These are phyloP conservation scores for Cyberlindnera bimundalis DNA, from an alignment of 805 yeast species.

Conservation along the genomic window DNA sequence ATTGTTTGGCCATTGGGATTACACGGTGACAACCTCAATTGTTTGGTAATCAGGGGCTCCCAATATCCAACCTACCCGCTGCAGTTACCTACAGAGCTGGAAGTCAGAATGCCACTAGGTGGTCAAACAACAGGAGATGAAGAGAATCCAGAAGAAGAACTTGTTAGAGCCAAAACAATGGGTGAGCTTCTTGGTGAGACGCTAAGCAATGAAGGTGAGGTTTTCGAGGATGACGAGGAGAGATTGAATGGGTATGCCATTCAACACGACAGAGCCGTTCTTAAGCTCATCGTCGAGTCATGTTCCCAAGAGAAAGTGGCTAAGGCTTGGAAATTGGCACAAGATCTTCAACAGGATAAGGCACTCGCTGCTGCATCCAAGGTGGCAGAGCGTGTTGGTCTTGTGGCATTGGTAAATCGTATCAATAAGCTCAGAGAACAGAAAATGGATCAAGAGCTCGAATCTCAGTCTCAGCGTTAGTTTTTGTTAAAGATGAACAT, in stretches of 20 bases:
- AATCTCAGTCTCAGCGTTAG: constrained; percentile 1
- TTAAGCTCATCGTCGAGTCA: constrained; percentile 69
- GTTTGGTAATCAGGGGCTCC: constrained; percentile 70
- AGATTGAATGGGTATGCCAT: constrained; percentile 50
- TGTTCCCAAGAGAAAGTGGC: constrained; percentile 63
- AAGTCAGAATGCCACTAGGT: constrained; percentile 61
- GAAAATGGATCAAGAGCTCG: constrained; percentile 33
- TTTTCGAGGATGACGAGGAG: constrained; percentile 46
- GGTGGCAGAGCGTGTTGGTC: constrained; percentile 72
- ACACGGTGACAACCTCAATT: constrained; percentile 63
- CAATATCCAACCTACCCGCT: constrained; percentile 80
- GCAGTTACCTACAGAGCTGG: constrained; percentile 78
- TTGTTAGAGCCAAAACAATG: constrained; percentile 55
- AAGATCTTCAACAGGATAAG: constrained; percentile 67
- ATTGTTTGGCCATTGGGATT: constrained; percentile 88
- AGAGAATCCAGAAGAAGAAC: constrained; percentile 54
- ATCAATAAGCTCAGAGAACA: constrained; percentile 53
- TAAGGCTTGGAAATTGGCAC: constrained; percentile 68
- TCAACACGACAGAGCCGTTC: constrained; percentile 69
- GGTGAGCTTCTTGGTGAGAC: constrained; percentile 63
- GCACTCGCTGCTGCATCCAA: constrained; percentile 81
- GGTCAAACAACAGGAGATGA: constrained; percentile 22
- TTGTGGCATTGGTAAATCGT: constrained; percentile 48
- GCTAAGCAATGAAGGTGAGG: constrained; percentile 40
- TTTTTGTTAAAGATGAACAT: too few relatives aligned